Base-by-base conservation (phyloP, 139 green algal genomes). In the Chlorella vulgaris region DNA sequence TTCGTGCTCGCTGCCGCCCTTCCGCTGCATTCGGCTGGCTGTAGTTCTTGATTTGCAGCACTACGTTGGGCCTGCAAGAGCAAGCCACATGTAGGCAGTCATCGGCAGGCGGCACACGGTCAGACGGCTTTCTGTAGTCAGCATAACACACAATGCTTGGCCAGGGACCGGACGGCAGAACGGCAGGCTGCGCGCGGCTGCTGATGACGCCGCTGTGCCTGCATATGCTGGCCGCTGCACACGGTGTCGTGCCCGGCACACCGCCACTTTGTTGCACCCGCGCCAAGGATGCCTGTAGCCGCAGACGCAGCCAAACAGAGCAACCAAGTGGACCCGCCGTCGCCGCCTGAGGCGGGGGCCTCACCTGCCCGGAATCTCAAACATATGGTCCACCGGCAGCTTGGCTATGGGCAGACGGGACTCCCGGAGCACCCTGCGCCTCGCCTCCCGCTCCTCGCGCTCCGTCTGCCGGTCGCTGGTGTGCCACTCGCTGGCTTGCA, bases 1-100 rank as follows among this genome's bases (percentile, higher is more conserved):
- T 51, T 35, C 93, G 86, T 0, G 90, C 91, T 26, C 69, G 36
- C 43, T 67, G 62, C 51, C 86, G 40, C 42, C 90, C 78, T 65
- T 87, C 26, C 22, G 42, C 40, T 50, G 69, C 24, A 53, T 50
- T 73, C 21, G 63, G 73, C 42, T 38, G 39, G 51, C 36, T 68
- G 80, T 86, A 88, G 67, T 88, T 83, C 42, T 80, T 79, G 2
- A 88, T 62, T 58, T 68, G 55, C n/a, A 77, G 82, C 21, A 86
- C 84, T 42, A 88, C 84, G 31, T 81, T 53, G 53, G 84, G 84
- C 58, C 82, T 86, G 55, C 55, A n/a, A 21, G 21, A 61, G n/a
- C 4, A 43, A 19, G 7, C 19, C 6, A 3, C 7, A 80, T 26
- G 38, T 38, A 22, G 8, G 31, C 15, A 4, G n/a, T 55, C 35